phyloP scores from a whole-genome alignment of 192 early-diverging fungal species.

The Backusella westeae region DNA sequence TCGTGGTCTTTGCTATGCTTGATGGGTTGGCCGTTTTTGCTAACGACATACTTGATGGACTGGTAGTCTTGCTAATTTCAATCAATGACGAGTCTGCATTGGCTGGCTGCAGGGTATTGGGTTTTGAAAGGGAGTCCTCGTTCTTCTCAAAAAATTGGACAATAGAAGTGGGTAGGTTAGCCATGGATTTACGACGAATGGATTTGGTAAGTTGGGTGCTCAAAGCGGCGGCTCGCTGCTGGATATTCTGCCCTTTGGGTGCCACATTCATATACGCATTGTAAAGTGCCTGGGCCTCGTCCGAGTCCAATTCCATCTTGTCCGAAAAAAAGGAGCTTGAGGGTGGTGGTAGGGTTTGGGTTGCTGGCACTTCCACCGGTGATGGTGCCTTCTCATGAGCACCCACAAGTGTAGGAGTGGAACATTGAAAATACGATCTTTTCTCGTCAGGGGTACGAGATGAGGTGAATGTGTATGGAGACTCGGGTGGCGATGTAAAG shows the following conservation, averaged over 20 bases:
- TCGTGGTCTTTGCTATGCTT: not conserved
- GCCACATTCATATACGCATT: not conserved
- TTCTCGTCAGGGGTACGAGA: not conserved
- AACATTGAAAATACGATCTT: not conserved
- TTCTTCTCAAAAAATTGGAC: not conserved
- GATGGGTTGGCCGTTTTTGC: not conserved
- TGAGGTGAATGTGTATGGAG: not conserved
- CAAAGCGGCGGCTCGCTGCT: constrained; percentile 15
- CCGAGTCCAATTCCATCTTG: constrained; percentile 20
- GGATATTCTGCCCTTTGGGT: not conserved
- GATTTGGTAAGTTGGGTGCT: constrained; percentile 11
- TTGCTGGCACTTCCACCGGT: not conserved
- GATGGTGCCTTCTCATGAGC: not conserved
- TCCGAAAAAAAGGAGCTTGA: constrained; percentile 19
- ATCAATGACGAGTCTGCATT: not conserved
- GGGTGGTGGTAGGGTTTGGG: not conserved
- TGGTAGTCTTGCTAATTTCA: not conserved
- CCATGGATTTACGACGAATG: constrained; percentile 16
- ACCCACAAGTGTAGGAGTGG: not conserved
- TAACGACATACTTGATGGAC: not conserved
- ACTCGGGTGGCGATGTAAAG: not conserved
- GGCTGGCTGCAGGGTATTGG: not conserved
- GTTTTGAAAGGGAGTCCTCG: not conserved
- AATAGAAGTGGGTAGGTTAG: not conserved
- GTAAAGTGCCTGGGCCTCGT: constrained; percentile 12